Conservation (phyloP, 306 rosid genomes). For the Hippophae gyantsensis region DNA sequence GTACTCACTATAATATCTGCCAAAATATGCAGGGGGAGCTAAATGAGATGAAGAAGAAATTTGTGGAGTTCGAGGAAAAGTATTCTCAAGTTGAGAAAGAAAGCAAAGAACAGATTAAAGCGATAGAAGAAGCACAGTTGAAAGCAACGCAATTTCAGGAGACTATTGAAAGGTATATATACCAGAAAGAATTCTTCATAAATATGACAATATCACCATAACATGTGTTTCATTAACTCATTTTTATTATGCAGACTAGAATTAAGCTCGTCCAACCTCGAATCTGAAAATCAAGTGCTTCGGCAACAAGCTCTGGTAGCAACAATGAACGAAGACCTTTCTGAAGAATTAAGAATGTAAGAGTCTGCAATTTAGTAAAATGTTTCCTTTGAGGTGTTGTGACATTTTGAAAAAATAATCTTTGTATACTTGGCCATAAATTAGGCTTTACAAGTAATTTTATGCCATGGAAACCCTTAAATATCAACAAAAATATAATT, state of each 20-base stretch:
- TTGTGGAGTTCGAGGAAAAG: conserved; percentile 52
- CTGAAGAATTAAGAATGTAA: conserved; percentile 61
- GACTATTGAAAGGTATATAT: conserved; percentile 61
- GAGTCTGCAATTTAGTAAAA: conserved; percentile 8
- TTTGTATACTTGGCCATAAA: too few species aligned
- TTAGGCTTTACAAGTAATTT: too few species aligned
- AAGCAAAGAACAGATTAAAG: conserved; percentile 47
- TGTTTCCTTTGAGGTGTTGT: background rate
- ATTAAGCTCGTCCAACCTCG: conserved; percentile 61
- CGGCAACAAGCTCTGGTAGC: conserved; percentile 77
- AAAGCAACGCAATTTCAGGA: conserved; percentile 63
- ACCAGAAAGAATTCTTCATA: conserved; percentile 14
- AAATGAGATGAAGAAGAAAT: conserved; percentile 46
- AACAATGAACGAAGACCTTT: conserved; percentile 56
- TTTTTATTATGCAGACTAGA: conserved; percentile 42
- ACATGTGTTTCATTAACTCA: conserved; percentile 20
- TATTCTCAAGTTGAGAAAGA: conserved; percentile 35
- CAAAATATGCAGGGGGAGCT: conserved; percentile 40
- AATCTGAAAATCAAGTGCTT: conserved; percentile 81
- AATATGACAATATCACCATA: conserved; percentile 13
- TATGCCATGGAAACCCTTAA: too few species aligned
- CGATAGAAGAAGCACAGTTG: conserved; percentile 63
- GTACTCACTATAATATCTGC: conserved; percentile 11
- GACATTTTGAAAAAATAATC: background rate
- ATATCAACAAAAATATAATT: too few species aligned